Base-by-base conservation (phyloP, 2,329 filamentous ascomycete species). In the Colletotrichum horii region DNA sequence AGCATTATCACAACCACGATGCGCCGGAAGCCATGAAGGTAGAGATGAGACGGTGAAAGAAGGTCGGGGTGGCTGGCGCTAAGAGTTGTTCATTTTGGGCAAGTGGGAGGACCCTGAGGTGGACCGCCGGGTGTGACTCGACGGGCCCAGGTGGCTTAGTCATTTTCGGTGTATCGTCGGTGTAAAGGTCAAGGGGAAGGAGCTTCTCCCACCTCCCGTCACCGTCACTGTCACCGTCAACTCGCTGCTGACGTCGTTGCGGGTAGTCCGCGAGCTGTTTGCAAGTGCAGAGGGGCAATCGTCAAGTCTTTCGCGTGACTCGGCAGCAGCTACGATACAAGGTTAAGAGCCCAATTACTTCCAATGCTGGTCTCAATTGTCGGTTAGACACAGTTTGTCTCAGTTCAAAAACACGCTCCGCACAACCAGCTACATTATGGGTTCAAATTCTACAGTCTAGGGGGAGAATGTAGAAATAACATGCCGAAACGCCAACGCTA, bases 401-500 rank as follows among this genome's bases (percentile, higher is more conserved):
- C 43, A 28, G 15, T 11, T 58, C 16, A 58, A 11, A 58, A 28
- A 28, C 61, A n/a, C n/a, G 36, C 24, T 43, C 61, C 34, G n/a
- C 30, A 58, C 19, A 61, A 61, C n/a, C n/a, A 22, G 43, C 11
- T n/a, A 52, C 43, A 52, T 22, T 22, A 52, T 22, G n/a, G n/a
- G n/a, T 22, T 52, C 43, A 52, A 14, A 52, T 22, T 52, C 43
- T 52, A 15, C 62, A 48, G 36, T 11, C 48, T 28, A 38, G 16
- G 48, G 32, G 16, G 48, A 48, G 16, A 48, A 36, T 48, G 26
- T 30, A 30, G 67, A 71, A 34, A 55, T 38, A 56, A 65, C 62
- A 30, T 73, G 34, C 71, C 76, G 30, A 60, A 77, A 77, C 76
- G 71, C 76, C 76, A 43, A 69, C 72, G 76, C 76, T 76, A 77